Evolutionary conservation across 139 green algal genomes (phyloP), one percentile per base, ranked within the genome.

Genomic region (Desmodesmus armatus): DNA sequence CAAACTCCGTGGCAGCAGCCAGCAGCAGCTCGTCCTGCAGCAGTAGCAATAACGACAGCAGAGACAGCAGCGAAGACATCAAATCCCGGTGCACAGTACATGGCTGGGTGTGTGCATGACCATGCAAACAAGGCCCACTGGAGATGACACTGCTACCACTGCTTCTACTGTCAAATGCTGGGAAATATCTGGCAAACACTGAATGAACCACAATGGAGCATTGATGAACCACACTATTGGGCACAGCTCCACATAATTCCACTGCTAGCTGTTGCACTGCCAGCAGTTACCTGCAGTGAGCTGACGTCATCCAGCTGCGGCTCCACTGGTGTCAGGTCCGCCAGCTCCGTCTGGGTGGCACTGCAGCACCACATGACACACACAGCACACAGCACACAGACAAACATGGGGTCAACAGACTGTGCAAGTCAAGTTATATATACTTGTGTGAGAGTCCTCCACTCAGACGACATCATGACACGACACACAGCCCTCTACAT

Each of bases 21-120:
- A 85, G 91, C 6, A 94, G 76, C 67, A 96, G 92, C 91, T 96
- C 94, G 23, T 86, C 72, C 72, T 89, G 65, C 75, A 93, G 53
- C 21, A n/a, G n/a, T n/a, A n/a, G 37, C 31, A 44, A 15, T 31
- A 55, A 55, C 7, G 9, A 55, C 47, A 65, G n/a, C 70, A 53
- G 39, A 33, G n/a, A 27, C 49, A 82, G 51, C 75, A 51, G 39
- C 41, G 65, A 31, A 63, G 71, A n/a, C n/a, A n/a, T n/a, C n/a
- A n/a, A n/a, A n/a, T n/a, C n/a, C n/a, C n/a, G n/a, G 21, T 35
- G 13, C 23, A 53, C 69, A 77, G 19, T 15, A 43, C 27, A n/a
- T 41, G n/a, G n/a, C n/a, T n/a, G n/a, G n/a, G n/a, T n/a, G n/a
- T n/a, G n/a, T 49, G 33, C 33, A 47, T 49, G 25, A n/a, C n/a